A percentile compares a stretch with the other conserved stretches of the same genome.
Evolutionary conservation across 2,329 filamentous ascomycete genomes (phyloP).

Genomic region (Trichoderma sp.): DNA sequence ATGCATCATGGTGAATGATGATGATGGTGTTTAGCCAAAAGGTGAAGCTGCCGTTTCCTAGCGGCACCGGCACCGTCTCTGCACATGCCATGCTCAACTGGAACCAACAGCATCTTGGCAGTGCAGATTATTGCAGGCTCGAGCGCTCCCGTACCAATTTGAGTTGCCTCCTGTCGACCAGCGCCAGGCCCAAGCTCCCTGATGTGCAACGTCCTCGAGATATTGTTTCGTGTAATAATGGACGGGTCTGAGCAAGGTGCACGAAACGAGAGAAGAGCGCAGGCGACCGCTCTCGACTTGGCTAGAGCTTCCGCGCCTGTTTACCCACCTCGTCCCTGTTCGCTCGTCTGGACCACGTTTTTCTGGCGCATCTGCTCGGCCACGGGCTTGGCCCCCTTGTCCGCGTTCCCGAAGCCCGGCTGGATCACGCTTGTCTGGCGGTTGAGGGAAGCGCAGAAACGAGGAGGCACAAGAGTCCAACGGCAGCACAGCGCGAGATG

Average conservation of each 20-base stretch:
- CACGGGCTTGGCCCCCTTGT: neutral
- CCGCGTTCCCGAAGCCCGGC: neutral
- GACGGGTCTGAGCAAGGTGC: neutral
- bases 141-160: neutral
- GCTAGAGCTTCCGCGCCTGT: conserved; percentile 5
- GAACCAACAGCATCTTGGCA: conserved; percentile 2
- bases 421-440: neutral
- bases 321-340: neutral
- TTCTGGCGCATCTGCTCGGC: neutral
- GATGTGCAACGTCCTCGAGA: neutral
- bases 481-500: conserved; percentile 15
- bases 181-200: neutral
- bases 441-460: neutral
- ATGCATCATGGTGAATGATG: neutral
- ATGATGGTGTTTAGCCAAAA: conserved; percentile 17
- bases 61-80: conserved; percentile 9
- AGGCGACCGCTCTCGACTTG: conserved; percentile 13
- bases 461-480: neutral
- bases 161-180: too few relatives aligned
- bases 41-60: conserved; percentile 9
- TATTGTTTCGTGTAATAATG: neutral
- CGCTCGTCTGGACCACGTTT: neutral
- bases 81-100: neutral
- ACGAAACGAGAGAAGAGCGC: neutral
- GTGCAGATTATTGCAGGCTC: neutral